A percentile compares a stretch with the other conserved stretches of the same genome.
These are phyloP conservation scores for Ceratobasidium sp. DNA, from an alignment of 1,284 basidiomycete species.

Conservation along the genomic window DNA sequence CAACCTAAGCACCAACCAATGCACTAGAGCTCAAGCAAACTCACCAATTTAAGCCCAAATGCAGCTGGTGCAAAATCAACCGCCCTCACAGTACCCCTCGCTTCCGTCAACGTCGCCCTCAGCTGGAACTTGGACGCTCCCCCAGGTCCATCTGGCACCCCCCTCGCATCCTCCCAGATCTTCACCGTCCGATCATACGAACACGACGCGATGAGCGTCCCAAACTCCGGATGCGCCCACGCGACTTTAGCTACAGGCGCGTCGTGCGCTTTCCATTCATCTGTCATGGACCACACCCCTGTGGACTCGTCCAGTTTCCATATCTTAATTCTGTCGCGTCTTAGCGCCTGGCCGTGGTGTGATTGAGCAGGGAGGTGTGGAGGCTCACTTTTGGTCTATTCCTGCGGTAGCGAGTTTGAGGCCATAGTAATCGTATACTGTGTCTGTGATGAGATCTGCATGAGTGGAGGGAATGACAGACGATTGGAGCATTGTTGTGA, in stretches of 20 bases:
- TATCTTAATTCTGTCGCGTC: constrained; percentile 74
- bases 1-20: constrained; percentile 5
- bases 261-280: constrained; percentile 95
- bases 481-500: constrained; percentile 47
- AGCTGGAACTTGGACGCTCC: constrained; percentile 49
- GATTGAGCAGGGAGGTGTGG: constrained; percentile 39
- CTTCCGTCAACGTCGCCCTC: constrained; percentile 78
- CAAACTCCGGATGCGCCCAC: constrained; percentile 92
- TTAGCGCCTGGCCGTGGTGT: constrained; percentile 43
- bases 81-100: constrained; percentile 82
- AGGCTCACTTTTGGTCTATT: constrained; percentile 75
- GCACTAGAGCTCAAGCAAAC: constrained; percentile 50
- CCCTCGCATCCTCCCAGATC: constrained; percentile 81
- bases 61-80: constrained; percentile 88
- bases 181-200: constrained; percentile 90
- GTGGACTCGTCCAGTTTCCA: constrained; percentile 77
- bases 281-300: constrained; percentile 77
- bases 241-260: constrained; percentile 83
- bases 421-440: constrained; percentile 90
- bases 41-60: constrained; percentile 85
- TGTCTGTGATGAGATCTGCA: constrained; percentile 81
- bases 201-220: constrained; percentile 81
- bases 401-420: constrained; percentile 78
- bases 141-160: constrained; percentile 46
- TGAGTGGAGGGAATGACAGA: constrained; percentile 65